Evolutionary conservation across 164 flowering plant species (phyloP), one percentile per base, ranked within the genome.

Genomic region (Piper betle): DNA sequence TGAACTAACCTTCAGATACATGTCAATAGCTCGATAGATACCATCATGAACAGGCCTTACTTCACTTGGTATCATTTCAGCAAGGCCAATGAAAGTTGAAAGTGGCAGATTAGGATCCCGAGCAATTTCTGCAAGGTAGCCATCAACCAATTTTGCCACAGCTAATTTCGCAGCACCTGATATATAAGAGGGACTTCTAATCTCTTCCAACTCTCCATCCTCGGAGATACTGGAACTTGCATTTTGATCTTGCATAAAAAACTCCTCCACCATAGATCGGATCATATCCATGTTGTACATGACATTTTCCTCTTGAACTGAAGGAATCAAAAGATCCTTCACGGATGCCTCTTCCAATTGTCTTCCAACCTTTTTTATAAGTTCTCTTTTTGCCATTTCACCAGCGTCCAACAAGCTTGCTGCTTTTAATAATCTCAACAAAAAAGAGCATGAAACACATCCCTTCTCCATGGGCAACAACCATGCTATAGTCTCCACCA

Each of bases 21-120:
- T 86, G 78, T 93, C 99, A 57, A 93, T 82, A 60, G 97, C 97
- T 37, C 86, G 82, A 70, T 93, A 93, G 37, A 93, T 76, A 15
- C 82, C 85, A 68, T 93, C 99, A 77, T 88, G 96, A 54, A 80
- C 64, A 39, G 88, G 86, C 10, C 95, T 68, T 19, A 86, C 58
- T 62, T 76, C 77, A 18, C 76, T 68, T 6, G 93, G 75, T 7
- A 84, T 80, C 79, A 81, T 63, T 64, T 86, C 83, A 5, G 96
- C 88, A 39, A 90, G 81, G 52, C 72, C 81, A 53, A 81, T 66
- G 66, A 93, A 93, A 62, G 69, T 79, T 1, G 80, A 72, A 50
- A 78, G 55, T 3, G 96, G 82, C 42, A 93, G 79, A 68, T 84
- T 79, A 7, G 83, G 91, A 68, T 93, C 96, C 72, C 73, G 74